Base-by-base conservation (phyloP, 2,329 filamentous ascomycete species). In the Penicillium sp. region DNA sequence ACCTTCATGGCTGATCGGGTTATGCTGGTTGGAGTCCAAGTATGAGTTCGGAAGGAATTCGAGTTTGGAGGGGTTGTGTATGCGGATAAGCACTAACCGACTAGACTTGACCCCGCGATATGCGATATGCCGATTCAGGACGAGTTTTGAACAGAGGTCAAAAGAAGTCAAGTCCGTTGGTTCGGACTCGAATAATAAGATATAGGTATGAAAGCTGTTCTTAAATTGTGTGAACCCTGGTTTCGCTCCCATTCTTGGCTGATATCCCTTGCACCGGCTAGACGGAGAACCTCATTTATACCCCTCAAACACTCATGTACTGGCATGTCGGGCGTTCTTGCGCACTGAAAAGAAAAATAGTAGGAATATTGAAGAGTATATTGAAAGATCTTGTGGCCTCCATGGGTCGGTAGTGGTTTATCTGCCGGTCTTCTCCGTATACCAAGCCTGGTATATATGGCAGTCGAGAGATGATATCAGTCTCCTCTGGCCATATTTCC, bases 1-100 rank as follows among this genome's bases (percentile, higher is more conserved):
- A 61, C 46, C 43, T 52, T 59, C 59, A 59, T 59, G 19, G 34
- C 19, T 24, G 33, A 31, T 31, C 1, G 8, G 7, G 3, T 21
- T 28, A 9, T 28, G 45, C 41, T 35, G 40, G 40, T 35, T n/a
- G 12, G 9, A 28, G n/a, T 21, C 1, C 7, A 40, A 39, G 4
- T 7, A 39, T 28, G n/a, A 32, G 24, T 40, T 24, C 22, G 21
- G 13, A 26, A 32, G 7, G 26, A 24, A 24, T 15, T 26, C n/a
- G 34, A 29, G 6, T 31, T 44, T 32, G 37, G 35, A 46, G 43
- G 41, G 43, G 34, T 28, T 17, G 9, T 33, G 10, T 19, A 26
- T 33, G 45, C 15, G 10, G 28, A 29, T 42, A 42, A 54, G 31
- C 37, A 50, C 46, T 45, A 42, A 42, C 40, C 40, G 28, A 31